Percentiles rank a stretch among this genome's conserved stretches.
Evolutionary conservation across 768 basidiomycete genomes (phyloP).

Genomic region (Scleroderma bovista): DNA sequence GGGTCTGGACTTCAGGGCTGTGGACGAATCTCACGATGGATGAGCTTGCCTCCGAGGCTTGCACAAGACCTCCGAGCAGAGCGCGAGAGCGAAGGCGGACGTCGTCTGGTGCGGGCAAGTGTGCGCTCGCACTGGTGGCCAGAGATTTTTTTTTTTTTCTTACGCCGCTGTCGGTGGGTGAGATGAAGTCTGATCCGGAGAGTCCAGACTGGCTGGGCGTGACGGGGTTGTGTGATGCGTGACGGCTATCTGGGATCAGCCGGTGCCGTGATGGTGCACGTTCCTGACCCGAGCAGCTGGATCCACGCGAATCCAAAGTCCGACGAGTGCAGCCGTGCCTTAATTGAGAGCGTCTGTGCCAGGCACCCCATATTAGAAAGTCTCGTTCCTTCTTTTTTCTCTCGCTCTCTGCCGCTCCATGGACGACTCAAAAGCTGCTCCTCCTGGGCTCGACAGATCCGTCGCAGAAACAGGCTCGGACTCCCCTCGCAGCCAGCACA

Average conservation of each 20-base stretch:
- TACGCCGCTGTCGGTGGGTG: no score
- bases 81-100: no score
- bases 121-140: no score
- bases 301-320: constrained; percentile 18
- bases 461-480: constrained; percentile 8
- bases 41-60: no score
- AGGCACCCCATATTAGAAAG: constrained; percentile 30
- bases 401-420: constrained; percentile 14
- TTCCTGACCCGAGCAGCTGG: constrained; percentile 24
- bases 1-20: no score
- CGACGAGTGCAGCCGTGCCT: constrained; percentile 29
- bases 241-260: constrained; percentile 13
- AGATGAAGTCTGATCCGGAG: not conserved
- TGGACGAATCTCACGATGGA: no score
- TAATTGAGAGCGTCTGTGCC: constrained; percentile 28
- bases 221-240: constrained; percentile 3
- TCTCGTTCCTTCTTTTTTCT: constrained; percentile 29
- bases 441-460: constrained; percentile 17
- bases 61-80: no score
- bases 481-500: constrained; percentile 5
- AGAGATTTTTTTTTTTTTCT: no score
- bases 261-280: constrained; percentile 32
- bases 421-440: constrained; percentile 30
- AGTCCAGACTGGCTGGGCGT: not conserved
- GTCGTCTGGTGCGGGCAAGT: no score